Base-by-base conservation (phyloP, 805 yeast species). In the Yarrowia bubula region DNA sequence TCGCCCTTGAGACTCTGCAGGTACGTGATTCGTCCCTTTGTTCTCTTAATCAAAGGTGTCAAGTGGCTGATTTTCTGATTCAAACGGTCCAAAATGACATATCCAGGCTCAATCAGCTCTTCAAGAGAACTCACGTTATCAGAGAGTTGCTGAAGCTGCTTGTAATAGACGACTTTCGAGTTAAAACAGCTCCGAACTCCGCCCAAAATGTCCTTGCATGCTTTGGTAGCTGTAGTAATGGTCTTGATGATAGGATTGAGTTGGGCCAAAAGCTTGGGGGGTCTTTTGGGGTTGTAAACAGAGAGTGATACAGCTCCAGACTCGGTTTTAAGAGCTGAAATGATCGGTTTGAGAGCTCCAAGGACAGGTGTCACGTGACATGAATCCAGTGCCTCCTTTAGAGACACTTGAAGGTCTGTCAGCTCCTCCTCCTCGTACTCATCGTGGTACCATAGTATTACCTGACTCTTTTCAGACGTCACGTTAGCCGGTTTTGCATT, bases 71-170 rank as follows among this genome's bases (percentile, higher is more conserved):
- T 68, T 35, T 53, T 15, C 14, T 17, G 22, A 70, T 65, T 50
- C 32, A 61, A 65, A 28, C 72, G 71, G 2, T 57, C 51, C 10
- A 61, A 68, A 8, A 31, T 68, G 73, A 73, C 28, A 67, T 66
- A 2, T 68, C 64, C 42, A 72, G 61, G 66, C 69, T 68, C 76
- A 43, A 69, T 68, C 18, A 74, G 70, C 14, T 79, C 74, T 28
- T 77, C 78, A 63, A 83, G 77, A 8, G 84, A 81, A 8, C 82
- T 81, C 39, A 93, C 92, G 46, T 86, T 86, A 75, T 95, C 98
- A 0, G 98, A 91, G 28, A 92, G 81, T 62, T 81, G 87, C 74
- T 95, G 99, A 35, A 95, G 80, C 67, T 90, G 92, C 70, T 86
- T 85, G 77, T 87, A 95, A 74, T 92, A 95, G 47, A 83, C 88